Evolutionary conservation across 306 rosid species (phyloP).

Genomic region (Cucurbita argyrosperma): DNA sequence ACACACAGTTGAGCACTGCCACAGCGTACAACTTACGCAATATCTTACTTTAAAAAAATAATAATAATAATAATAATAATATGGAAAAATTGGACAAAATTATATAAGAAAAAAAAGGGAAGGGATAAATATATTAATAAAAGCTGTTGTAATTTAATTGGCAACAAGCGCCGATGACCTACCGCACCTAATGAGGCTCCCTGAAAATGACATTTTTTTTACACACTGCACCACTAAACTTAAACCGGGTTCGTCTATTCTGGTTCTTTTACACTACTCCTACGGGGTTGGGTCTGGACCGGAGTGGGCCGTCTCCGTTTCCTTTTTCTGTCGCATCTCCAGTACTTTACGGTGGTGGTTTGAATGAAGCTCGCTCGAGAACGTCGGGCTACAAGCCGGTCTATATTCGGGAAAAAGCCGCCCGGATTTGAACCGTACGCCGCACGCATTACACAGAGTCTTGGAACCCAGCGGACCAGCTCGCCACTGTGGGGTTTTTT

Average conservation of each 20-base stretch:
- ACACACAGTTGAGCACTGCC: neutral
- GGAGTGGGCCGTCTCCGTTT: neutral
- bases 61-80: neutral
- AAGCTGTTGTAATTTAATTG: neutral
- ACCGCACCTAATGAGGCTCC: neutral
- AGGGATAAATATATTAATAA: neutral
- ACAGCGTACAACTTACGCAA: neutral
- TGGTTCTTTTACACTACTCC: neutral
- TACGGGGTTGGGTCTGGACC: neutral
- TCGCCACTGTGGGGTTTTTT: constrained; percentile 96
- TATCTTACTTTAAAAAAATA: neutral
- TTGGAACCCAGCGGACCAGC: constrained; percentile 83
- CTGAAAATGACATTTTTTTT: neutral
- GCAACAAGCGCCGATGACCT: neutral
- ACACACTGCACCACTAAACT: neutral
- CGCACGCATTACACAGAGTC: constrained; percentile 81
- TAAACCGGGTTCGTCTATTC: neutral
- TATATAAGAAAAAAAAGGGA: neutral
- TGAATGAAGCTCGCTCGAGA: constrained; percentile 65
- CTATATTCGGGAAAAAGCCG: constrained; percentile 81
- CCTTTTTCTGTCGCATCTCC: constrained; percentile 91
- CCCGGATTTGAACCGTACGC: constrained; percentile 87
- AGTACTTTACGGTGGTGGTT: constrained; percentile 96
- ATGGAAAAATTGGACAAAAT: neutral
- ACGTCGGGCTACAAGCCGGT: constrained; percentile 96